Evolutionary conservation across 2,329 filamentous ascomycete genomes (phyloP).

Genomic region (Cladosporium sp.): DNA sequence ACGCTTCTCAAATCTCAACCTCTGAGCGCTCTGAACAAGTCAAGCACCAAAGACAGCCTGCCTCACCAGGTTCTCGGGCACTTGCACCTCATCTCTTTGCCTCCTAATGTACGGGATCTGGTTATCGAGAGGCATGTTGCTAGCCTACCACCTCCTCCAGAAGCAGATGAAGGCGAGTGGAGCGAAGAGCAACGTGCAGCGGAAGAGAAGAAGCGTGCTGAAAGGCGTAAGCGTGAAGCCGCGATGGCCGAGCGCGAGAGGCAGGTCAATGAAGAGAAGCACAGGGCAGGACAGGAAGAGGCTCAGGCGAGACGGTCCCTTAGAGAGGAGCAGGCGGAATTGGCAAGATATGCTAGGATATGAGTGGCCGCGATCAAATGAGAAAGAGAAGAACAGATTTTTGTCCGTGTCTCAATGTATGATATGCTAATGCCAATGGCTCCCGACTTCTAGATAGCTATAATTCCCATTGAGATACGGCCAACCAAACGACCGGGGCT

Average conservation of each 20-base stretch:
- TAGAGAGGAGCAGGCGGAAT: conserved; percentile 22
- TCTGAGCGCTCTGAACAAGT: conserved; percentile 58
- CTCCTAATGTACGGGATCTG: conserved; percentile 60
- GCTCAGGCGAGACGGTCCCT: conserved; percentile 23
- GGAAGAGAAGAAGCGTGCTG: conserved; percentile 27
- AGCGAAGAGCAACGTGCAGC: conserved; percentile 51
- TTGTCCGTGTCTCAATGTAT: neutral
- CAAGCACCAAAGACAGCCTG: conserved; percentile 57
- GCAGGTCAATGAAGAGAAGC: conserved; percentile 27
- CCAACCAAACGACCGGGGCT: neutral
- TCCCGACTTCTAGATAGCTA: neutral
- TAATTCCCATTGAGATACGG: neutral
- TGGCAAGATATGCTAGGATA: conserved; percentile 16
- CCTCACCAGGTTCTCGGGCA: conserved; percentile 66
- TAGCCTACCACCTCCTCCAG: conserved; percentile 51
- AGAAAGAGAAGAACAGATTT: neutral
- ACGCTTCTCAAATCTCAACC: conserved; percentile 65
- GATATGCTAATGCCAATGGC: neutral
- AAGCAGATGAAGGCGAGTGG: conserved; percentile 44
- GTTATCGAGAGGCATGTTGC: conserved; percentile 68
- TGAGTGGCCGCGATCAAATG: neutral
- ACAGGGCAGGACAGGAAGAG: conserved; percentile 26
- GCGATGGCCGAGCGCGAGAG: conserved; percentile 65
- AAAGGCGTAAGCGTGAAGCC: conserved; percentile 53
- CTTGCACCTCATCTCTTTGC: conserved; percentile 68